Percentiles rank a stretch among this genome's conserved stretches.
Conservation (phyloP, 345 rosid genomes). For the Rhodomyrtus tomentosa region DNA sequence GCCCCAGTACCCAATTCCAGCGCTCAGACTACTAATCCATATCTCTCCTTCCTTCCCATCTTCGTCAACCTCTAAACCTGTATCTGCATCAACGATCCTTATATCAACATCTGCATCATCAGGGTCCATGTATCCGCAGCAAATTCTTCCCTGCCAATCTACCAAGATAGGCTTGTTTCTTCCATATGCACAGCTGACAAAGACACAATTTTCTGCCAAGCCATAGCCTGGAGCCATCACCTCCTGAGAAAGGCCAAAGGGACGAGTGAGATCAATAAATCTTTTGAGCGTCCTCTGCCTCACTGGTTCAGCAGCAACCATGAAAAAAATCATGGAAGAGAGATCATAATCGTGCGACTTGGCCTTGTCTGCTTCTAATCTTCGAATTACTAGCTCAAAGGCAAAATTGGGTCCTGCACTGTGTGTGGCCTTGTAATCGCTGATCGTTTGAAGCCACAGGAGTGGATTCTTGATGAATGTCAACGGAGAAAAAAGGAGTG, state of each 20-base stretch:
- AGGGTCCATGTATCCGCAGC: conserved; percentile 40
- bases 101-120: conserved; percentile 36
- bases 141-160: conserved; percentile 64
- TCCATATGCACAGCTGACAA: conserved; percentile 62
- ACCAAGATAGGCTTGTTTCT: conserved; percentile 41
- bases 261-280: conserved; percentile 43
- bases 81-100: conserved; percentile 37
- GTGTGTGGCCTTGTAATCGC: conserved; percentile 47
- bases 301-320: conserved; percentile 73
- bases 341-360: conserved; percentile 32
- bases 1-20: conserved; percentile 66
- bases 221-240: conserved; percentile 77
- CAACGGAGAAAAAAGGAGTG: conserved; percentile 47
- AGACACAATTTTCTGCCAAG: conserved; percentile 65
- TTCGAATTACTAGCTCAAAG: conserved; percentile 46
- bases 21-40: conserved; percentile 56
- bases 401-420: conserved; percentile 78
- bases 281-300: conserved; percentile 43
- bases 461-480: conserved; percentile 59
- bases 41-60: conserved; percentile 56
- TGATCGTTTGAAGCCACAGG: conserved; percentile 48
- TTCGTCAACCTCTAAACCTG: conserved; percentile 20
- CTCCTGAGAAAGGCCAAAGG: conserved; percentile 52
- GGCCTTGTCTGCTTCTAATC: conserved; percentile 35
- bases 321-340: conserved; percentile 54